phyloP scores from a whole-genome alignment of 2,329 filamentous ascomycete species.

The Aschersonia sp. region DNA sequence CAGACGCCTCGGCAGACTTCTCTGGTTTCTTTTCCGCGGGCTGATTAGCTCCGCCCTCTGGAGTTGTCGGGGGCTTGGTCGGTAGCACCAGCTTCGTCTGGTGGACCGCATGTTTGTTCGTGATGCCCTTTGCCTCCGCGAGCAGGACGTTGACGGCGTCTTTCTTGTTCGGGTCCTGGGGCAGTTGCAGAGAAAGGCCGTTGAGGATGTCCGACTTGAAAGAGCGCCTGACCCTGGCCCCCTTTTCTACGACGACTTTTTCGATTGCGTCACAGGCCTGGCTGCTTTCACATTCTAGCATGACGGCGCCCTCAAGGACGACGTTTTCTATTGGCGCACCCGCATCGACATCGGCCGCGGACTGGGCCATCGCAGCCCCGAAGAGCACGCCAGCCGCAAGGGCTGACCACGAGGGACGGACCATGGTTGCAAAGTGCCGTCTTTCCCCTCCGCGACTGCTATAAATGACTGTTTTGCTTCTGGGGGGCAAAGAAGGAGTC shows the following conservation, averaged over 20 bases:
- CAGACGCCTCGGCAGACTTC: background rate
- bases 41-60: background rate
- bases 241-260: background rate
- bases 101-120: background rate
- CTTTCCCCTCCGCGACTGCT: too few species aligned
- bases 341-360: too few species aligned
- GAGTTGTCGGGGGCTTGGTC: background rate
- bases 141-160: background rate
- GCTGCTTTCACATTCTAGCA: background rate
- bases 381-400: too few species aligned
- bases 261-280: background rate
- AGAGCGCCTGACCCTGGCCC: background rate
- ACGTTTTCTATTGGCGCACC: too few species aligned
- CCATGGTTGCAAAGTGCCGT: too few species aligned
- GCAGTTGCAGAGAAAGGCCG: background rate
- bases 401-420: too few species aligned
- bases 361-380: too few species aligned
- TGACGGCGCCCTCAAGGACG: background rate
- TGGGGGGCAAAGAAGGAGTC: too few species aligned
- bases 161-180: background rate
- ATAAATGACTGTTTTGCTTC: too few species aligned
- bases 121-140: background rate
- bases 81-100: background rate
- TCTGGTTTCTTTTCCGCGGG: background rate
- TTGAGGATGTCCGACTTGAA: background rate